Evolutionary conservation across 371 early-diverging fungal genomes (phyloP), one percentile per base, ranked within the genome.

Genomic region (Zopfochytrium polystomum): DNA sequence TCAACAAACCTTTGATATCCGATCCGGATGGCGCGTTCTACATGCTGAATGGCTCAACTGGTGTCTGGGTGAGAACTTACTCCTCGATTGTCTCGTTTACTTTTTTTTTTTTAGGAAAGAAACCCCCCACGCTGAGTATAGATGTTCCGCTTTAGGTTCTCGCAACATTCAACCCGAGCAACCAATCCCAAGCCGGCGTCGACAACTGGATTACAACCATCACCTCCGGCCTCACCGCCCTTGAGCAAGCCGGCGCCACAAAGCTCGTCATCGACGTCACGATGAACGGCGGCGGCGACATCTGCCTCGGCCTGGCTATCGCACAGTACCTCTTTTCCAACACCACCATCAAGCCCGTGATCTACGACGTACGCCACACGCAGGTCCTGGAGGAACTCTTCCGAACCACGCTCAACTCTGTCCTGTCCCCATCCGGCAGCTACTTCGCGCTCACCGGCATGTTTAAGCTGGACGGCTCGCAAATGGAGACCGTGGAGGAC

Each of bases 231-330:
- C 29, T 65, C 25, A 22, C n/a, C 9, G 35, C 22, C 15, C 57
- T 70, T 26, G 65, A 70, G 46, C 30, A 23, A 1, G n/a, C 18
- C 33, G 71, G 71, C 20, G 71, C 64, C 46, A 55, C 53, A 31
- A 34, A 44, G 2, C 38, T 70, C n/a, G 51, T 70, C 50, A 49
- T 70, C n/a, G 71, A 70, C 60, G 58, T 59, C 46, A 57, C 71
- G 2, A 58, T 53, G 53, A 70, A 70, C 34, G 71, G 71, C 22
- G 71, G 71, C 20, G 71, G 71, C 15, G 38, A 48, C 45, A 62
- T 62, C 33, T 55, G 55, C 26, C 6, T 27, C 15, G 55, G 56
- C 42, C 18, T 46, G 45, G 46, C 62, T 29, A 27, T 54, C 20
- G 35, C 35, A 13, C 27, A 25, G 6, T 54, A 53, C 53, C 13